Conservation (phyloP, 129 eudicot genomes). For the Heracleum sosnowskyi region DNA sequence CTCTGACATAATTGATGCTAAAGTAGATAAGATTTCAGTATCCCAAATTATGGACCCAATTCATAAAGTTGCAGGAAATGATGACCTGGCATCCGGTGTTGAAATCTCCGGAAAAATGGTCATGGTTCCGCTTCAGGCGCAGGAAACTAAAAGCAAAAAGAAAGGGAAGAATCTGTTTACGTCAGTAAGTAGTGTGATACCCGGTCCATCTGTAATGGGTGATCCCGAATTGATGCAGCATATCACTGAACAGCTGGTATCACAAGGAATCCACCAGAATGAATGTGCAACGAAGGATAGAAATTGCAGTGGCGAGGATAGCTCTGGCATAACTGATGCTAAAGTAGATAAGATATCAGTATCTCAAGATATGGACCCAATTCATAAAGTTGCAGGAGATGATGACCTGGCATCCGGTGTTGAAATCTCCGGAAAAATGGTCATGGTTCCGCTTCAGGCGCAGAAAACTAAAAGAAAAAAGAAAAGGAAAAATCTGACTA, state of each 20-base stretch:
- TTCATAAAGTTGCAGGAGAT: neutral
- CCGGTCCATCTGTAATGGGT: neutral
- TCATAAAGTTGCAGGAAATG: neutral
- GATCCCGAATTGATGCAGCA: slow-evolving; percentile 7
- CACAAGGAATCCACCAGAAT: neutral
- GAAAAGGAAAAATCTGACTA: neutral
- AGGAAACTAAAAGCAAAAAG: neutral
- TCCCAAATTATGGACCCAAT: slow-evolving; percentile 1
- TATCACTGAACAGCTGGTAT: neutral
- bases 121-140: neutral
- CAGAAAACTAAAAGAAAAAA: neutral
- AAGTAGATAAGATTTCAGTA: neutral
- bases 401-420: neutral
- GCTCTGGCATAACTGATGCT: neutral
- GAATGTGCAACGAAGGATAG: neutral
- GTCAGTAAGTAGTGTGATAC: neutral
- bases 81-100: neutral
- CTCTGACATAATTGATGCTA: neutral
- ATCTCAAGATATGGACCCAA: slow-evolving; percentile 1
- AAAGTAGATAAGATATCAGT: neutral
- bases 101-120: neutral
- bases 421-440: neutral
- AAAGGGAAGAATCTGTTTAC: neutral
- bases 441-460: neutral
- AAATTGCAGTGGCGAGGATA: neutral